Evolutionary conservation across 768 basidiomycete species (phyloP), one percentile per base, ranked within the genome.

Genomic region (Mycena crocata): DNA sequence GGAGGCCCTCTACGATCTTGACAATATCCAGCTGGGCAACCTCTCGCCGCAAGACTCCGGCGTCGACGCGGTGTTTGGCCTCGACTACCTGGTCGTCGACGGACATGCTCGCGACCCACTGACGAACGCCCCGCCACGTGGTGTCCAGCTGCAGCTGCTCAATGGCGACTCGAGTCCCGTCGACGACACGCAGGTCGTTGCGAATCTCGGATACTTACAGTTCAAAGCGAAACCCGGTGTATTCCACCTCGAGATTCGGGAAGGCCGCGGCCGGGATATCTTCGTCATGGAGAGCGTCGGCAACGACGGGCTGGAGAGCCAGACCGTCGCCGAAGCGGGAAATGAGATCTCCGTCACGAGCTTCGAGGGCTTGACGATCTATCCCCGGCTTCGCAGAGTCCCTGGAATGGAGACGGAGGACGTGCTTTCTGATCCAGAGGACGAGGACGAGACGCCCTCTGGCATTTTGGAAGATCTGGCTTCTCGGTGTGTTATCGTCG

Each of bases 171-270:
- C 75, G 23, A 73, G 72, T 1, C 79, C 85, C 6, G 82, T 96
- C 17, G 94, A 93, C 9, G 96, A 98, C 71, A 99, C 98, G 0
- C 92, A 90, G 63, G 91, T 99, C 40, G 94, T 98, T 59, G 95
- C 93, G 6, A 99, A 99, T 75, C 82, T 99, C 7, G 98, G 98
- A 2, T 99, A 99, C 78, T 81, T 98, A 59, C 98, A 99, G 75
- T 96, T 99, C 82, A 95, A 95, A 76, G 92, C 93, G 1, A 92
- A 87, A 58, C 98, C 98, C 0, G 98, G 98, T 1, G 89, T 93
- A 0, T 96, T 92, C 81, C 82, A 85, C 49, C 83, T 98, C 1
- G 89, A 90, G 69, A 95, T 99, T 57, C 87, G 96, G 1, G 84
- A 88, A 34, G 96, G 97, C 0, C 84, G 91, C 23, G 94, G 94